Evolutionary conservation across 2,329 filamentous ascomycete genomes (phyloP).

Genomic region (Coleophoma cylindrospora): DNA sequence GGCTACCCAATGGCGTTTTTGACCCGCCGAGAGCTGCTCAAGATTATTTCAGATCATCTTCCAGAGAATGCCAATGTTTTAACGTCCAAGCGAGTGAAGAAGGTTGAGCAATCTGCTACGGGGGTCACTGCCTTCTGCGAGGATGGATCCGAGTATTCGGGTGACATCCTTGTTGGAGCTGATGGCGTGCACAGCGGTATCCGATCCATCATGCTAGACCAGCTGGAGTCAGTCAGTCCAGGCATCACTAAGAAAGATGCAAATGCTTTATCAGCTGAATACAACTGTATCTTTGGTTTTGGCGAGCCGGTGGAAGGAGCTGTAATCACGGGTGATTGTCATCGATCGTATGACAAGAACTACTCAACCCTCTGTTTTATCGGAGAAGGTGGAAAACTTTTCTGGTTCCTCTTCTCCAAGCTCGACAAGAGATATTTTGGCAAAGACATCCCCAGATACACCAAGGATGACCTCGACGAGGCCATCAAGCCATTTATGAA

Average conservation of each 20-base stretch:
- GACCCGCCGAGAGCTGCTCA: constrained; percentile 8
- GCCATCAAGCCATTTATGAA: constrained; percentile 5
- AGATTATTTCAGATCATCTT: constrained; percentile 10
- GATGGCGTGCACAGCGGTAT: constrained; percentile 21
- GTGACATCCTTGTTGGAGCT: constrained; percentile 20
- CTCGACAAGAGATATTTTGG: constrained; percentile 9
- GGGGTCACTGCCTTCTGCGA: constrained; percentile 12
- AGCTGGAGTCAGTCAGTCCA: constrained; percentile 11
- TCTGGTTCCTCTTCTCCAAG: constrained; percentile 10
- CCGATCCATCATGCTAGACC: constrained; percentile 11
- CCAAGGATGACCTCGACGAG: constrained; percentile 6
- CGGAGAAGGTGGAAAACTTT: constrained; percentile 3
- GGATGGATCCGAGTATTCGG: constrained; percentile 14
- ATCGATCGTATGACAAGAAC: constrained; percentile 5
- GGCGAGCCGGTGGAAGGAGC: background rate
- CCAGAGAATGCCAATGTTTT: constrained; percentile 15
- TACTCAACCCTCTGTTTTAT: constrained; percentile 4
- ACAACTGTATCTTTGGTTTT: constrained; percentile 8
- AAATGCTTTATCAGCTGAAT: constrained; percentile 3
- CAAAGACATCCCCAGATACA: constrained; percentile 8
- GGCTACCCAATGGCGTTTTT: constrained; percentile 13
- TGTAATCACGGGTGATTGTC: constrained; percentile 1
- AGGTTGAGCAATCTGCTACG: constrained; percentile 6
- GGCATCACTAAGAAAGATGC: constrained; percentile 17
- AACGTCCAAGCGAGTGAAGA: constrained; percentile 14